Percentiles rank a stretch among this genome's conserved stretches.
Evolutionary conservation across 2,329 filamentous ascomycete genomes (phyloP).

Genomic region (Diaporthe aspalathi): DNA sequence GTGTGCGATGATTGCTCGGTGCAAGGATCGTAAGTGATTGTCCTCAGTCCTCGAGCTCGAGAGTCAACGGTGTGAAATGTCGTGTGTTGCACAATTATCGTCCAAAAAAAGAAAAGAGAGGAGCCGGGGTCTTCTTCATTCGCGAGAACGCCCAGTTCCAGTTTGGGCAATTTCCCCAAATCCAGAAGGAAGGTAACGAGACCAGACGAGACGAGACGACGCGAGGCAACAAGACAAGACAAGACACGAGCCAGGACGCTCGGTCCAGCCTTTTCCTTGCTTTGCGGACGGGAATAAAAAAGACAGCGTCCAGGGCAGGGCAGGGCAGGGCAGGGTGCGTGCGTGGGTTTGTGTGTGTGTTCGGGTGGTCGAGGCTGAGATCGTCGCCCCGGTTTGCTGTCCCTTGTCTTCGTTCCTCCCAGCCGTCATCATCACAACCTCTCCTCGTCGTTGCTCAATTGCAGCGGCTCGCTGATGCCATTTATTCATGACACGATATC

Average conservation of each 20-base stretch:
- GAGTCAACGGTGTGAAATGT: not conserved
- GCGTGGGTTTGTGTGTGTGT: not conserved
- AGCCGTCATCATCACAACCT: not conserved
- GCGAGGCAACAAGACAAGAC: slow-evolving; percentile 10
- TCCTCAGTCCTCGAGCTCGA: slow-evolving; percentile 8
- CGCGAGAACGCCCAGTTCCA: slow-evolving; percentile 25
- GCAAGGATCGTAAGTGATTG: slow-evolving; percentile 22
- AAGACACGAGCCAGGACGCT: slow-evolving; percentile 29
- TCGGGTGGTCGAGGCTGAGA: slow-evolving; percentile 31
- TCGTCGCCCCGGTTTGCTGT: slow-evolving; percentile 12
- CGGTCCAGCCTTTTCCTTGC: slow-evolving; percentile 33
- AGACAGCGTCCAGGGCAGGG: slow-evolving; percentile 16
- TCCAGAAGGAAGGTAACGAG: slow-evolving; percentile 30
- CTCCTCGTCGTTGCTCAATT: not conserved
- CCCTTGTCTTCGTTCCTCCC: not conserved
- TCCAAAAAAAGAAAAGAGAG: not conserved
- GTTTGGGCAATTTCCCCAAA: slow-evolving; percentile 30
- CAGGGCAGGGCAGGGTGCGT: too few species aligned
- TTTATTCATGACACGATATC: not conserved
- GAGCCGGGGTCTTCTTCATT: slow-evolving; percentile 30
- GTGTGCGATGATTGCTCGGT: slow-evolving; percentile 12
- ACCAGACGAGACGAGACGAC: not conserved
- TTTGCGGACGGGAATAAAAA: slow-evolving; percentile 31
- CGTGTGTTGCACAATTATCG: slow-evolving; percentile 13
- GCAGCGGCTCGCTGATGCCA: not conserved